These are phyloP conservation scores for Cladosporium halotolerans DNA, from an alignment of 2,329 filamentous ascomycete genomes.

Conservation along the genomic window DNA sequence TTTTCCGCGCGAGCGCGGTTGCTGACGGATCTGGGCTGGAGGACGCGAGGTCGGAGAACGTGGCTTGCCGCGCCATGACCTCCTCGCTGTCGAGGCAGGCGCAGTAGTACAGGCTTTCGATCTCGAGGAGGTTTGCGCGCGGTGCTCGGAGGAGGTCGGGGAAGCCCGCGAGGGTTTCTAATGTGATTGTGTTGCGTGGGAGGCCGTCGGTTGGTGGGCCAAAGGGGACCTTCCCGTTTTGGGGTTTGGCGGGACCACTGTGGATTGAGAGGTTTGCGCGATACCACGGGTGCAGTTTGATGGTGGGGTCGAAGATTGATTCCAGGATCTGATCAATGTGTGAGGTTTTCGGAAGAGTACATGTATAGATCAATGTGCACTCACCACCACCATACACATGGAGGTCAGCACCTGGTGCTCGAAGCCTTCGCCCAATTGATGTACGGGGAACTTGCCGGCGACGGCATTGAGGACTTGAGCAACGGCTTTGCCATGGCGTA, in stretches of 20 bases:
- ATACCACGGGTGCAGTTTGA: conserved; percentile 9
- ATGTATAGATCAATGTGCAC: not conserved
- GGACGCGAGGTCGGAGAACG: not conserved
- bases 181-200: not conserved
- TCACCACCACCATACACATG: conserved; percentile 7
- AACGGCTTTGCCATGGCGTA: conserved; percentile 8
- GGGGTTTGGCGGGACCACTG: not conserved
- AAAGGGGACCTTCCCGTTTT: not conserved
- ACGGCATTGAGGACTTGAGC: conserved; percentile 6
- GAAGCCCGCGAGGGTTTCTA: conserved; percentile 1
- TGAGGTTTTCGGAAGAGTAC: not conserved
- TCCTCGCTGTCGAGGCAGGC: conserved; percentile 1
- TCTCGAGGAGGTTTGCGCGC: not conserved
- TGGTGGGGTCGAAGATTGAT: conserved; percentile 2
- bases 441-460: conserved; percentile 1
- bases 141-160: not conserved
- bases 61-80: not conserved
- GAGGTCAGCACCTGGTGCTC: conserved; percentile 4
- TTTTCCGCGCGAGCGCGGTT: not conserved
- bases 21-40: not conserved
- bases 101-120: not conserved
- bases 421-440: not conserved
- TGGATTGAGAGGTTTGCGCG: not conserved
- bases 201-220: not conserved
- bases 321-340: conserved; percentile 3